Conservation (phyloP, 768 basidiomycete species). For the Mycena alexandri region DNA sequence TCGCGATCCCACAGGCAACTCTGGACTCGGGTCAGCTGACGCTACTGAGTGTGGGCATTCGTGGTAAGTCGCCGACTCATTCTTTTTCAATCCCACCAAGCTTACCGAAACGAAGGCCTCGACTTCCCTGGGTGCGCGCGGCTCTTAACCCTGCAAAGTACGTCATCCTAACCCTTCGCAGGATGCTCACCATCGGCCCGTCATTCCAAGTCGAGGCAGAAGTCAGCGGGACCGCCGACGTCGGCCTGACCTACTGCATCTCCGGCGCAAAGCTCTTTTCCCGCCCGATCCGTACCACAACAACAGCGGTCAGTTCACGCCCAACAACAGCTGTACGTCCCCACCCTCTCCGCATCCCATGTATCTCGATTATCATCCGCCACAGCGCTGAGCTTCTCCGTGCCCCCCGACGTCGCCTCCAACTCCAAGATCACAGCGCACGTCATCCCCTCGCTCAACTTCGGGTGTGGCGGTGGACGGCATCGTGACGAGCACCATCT, state of each 20-base stretch:
- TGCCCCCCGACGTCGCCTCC: constrained; percentile 45
- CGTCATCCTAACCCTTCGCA: constrained; percentile 26
- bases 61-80: constrained; percentile 26
- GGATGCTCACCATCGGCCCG: constrained; percentile 56
- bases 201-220: constrained; percentile 51
- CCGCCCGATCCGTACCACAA: no score
- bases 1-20: constrained; percentile 36
- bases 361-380: not conserved
- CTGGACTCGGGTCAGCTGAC: constrained; percentile 46
- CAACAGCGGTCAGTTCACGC: no score
- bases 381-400: constrained; percentile 50
- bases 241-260: constrained; percentile 50
- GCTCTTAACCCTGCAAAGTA: not conserved
- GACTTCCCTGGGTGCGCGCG: constrained; percentile 49
- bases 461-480: constrained; percentile 47
- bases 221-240: constrained; percentile 45
- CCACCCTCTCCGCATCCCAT: not conserved
- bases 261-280: constrained; percentile 48
- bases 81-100: no score
- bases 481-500: constrained; percentile 30
- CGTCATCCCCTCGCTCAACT: constrained; percentile 51
- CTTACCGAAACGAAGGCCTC: constrained; percentile 13
- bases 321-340: constrained; percentile 48
- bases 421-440: constrained; percentile 50
- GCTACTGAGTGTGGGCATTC: constrained; percentile 50